Conservation (phyloP, 2,329 filamentous ascomycete species). For the Colletotrichum orchidophilum region DNA sequence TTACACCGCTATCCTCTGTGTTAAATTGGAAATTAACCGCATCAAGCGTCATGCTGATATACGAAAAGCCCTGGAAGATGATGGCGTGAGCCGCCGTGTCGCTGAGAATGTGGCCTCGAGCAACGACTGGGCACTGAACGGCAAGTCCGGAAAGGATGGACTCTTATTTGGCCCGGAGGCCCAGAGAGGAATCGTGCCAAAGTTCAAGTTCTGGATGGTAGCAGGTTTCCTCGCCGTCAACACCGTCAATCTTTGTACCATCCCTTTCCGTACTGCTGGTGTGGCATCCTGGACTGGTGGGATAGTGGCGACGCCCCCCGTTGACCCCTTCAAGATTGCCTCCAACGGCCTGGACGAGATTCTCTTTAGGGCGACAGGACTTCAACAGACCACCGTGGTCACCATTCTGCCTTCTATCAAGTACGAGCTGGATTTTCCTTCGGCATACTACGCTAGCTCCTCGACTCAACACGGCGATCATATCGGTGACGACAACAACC, state of each 20-base stretch:
- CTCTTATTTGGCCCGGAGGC: conserved; percentile 88
- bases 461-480: conserved; percentile 59
- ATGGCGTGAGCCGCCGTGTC: conserved; percentile 88
- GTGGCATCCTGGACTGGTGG: conserved; percentile 66
- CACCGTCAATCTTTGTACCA: conserved; percentile 85
- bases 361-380: conserved; percentile 73
- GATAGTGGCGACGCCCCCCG: conserved; percentile 78
- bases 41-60: conserved; percentile 96
- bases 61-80: conserved; percentile 95
- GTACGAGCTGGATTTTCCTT: conserved; percentile 77
- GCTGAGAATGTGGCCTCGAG: conserved; percentile 92
- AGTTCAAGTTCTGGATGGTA: conserved; percentile 98
- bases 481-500: conserved; percentile 67
- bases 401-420: conserved; percentile 94
- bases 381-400: conserved; percentile 75
- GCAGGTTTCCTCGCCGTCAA: conserved; percentile 92
- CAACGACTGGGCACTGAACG: conserved; percentile 82
- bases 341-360: conserved; percentile 87
- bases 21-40: conserved; percentile 98
- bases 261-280: conserved; percentile 80
- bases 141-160: conserved; percentile 59
- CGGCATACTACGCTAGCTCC: conserved; percentile 66
- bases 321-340: conserved; percentile 97
- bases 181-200: conserved; percentile 87
- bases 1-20: conserved; percentile 95